phyloP scores from a whole-genome alignment of 225 moss, liverwort and hornwort species.

The Takakia lepidozioides region DNA sequence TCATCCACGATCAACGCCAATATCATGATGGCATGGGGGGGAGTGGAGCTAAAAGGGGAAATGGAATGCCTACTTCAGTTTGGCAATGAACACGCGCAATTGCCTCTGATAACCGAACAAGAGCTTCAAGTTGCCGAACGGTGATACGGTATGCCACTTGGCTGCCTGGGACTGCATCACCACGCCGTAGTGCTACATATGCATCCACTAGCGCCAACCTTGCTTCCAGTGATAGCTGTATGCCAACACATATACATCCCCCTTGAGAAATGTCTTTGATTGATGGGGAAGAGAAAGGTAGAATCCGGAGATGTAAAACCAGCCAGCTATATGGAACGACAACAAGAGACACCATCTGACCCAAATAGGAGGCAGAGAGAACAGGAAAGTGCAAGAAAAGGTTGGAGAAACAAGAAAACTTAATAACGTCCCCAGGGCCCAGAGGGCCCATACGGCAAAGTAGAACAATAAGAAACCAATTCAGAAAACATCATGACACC shows the following conservation, averaged over 20 bases:
- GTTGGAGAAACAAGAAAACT: no score
- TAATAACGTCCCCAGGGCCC: no score
- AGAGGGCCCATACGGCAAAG: no score
- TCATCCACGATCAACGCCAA: no score
- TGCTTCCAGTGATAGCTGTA: slow-evolving; percentile 74
- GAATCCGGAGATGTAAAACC: no score
- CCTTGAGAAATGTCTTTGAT: not conserved
- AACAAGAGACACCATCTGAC: no score
- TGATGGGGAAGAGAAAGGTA: no score
- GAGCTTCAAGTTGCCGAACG: slow-evolving; percentile 95
- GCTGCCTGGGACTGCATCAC: slow-evolving; percentile 88
- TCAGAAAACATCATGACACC: no score
- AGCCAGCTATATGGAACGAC: no score
- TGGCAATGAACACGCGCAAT: slow-evolving; percentile 74
- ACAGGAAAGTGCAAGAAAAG: no score
- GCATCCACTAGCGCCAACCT: slow-evolving; percentile 76
- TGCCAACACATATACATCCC: not conserved
- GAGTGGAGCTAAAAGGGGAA: not conserved
- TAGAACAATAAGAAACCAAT: no score
- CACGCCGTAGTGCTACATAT: slow-evolving; percentile 83
- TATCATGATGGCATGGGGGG: not conserved
- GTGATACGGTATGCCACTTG: slow-evolving; percentile 98
- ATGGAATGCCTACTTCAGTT: slow-evolving; percentile 56
- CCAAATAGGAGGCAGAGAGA: no score
- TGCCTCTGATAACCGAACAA: slow-evolving; percentile 87